Percentiles rank a stretch among this genome's conserved stretches.
Conservation (phyloP, 2,329 filamentous ascomycete species). For the Penicillium sp. region DNA sequence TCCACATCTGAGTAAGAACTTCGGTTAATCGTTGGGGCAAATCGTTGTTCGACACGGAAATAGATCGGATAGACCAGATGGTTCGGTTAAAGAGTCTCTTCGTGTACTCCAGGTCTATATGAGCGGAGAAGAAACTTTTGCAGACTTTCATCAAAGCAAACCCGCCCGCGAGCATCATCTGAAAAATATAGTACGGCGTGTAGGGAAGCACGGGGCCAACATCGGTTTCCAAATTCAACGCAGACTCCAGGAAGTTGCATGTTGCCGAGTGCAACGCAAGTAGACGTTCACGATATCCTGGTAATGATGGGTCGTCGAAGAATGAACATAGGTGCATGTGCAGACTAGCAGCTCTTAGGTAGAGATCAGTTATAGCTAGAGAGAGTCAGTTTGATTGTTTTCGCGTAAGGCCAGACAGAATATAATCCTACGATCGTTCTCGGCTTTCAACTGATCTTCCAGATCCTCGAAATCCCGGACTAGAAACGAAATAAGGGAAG, state of each 20-base stretch:
- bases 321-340: slow-evolving; percentile 49
- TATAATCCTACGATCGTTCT: slow-evolving; percentile 36
- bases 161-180: slow-evolving; percentile 63
- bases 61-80: slow-evolving; percentile 56
- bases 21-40: slow-evolving; percentile 61
- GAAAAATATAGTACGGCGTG: slow-evolving; percentile 60
- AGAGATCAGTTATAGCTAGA: slow-evolving; percentile 45
- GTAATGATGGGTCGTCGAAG: slow-evolving; percentile 45
- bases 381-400: slow-evolving; percentile 4
- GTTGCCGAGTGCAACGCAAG: slow-evolving; percentile 44
- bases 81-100: slow-evolving; percentile 57
- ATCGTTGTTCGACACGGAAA: slow-evolving; percentile 61
- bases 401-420: slow-evolving; percentile 5
- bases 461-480: slow-evolving; percentile 47
- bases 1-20: slow-evolving; percentile 64
- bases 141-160: slow-evolving; percentile 63
- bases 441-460: slow-evolving; percentile 47
- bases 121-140: slow-evolving; percentile 60
- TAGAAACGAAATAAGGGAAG: slow-evolving; percentile 43
- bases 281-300: slow-evolving; percentile 45
- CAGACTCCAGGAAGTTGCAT: slow-evolving; percentile 45
- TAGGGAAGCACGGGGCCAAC: slow-evolving; percentile 50
- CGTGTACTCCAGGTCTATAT: slow-evolving; percentile 54
- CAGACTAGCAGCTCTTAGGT: slow-evolving; percentile 44
- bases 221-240: slow-evolving; percentile 42